A percentile compares a stretch with the other conserved stretches of the same genome.
These are phyloP conservation scores for Chloris gayana DNA, from an alignment of 176 grass and related monocot species.

Conservation along the genomic window DNA sequence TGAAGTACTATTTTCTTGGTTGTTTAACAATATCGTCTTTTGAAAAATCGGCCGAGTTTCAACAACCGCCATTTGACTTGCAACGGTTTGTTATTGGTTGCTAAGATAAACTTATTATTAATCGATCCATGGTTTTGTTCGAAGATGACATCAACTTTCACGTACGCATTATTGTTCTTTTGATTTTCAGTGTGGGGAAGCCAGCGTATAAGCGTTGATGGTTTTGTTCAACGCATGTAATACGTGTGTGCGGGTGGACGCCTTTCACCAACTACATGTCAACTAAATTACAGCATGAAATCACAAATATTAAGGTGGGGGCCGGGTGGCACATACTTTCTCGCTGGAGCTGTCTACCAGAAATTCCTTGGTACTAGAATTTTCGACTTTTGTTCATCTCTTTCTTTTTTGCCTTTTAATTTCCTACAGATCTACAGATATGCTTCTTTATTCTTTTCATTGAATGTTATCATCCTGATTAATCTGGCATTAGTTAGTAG, in stretches of 20 bases:
- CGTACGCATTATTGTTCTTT: background rate
- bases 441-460: background rate
- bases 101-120: background rate
- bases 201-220: background rate
- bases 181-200: background rate
- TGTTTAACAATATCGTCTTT: background rate
- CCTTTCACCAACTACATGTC: background rate
- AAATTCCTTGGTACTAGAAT: background rate
- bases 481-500: background rate
- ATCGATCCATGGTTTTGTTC: background rate
- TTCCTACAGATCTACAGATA: background rate
- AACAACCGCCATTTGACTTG: background rate
- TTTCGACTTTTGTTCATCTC: background rate
- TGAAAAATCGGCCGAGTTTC: background rate
- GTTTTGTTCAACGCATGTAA: conserved; percentile 20
- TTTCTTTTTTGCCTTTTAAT: background rate
- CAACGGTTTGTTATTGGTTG: background rate
- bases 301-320: background rate
- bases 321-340: no score
- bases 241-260: background rate
- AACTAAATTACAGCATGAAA: conserved; percentile 36
- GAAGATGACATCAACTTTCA: background rate
- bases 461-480: background rate
- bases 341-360: background rate
- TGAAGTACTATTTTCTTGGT: background rate